A percentile compares a stretch with the other conserved stretches of the same genome.
phyloP scores from a whole-genome alignment of 1,139 yeast genomes.

The Taphrina populina region DNA sequence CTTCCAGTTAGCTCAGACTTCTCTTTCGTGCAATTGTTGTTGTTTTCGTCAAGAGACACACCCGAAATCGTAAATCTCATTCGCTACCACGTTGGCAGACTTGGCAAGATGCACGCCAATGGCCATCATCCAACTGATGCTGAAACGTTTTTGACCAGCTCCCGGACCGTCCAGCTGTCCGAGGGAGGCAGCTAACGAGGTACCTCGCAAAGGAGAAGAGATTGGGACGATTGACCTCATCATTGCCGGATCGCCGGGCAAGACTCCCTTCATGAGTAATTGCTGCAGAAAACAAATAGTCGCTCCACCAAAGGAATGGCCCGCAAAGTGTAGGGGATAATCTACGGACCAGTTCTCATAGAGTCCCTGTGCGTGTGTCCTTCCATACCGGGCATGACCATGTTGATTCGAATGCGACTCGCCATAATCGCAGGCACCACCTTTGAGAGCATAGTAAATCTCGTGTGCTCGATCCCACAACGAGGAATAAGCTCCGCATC shows the following conservation, averaged over 20 bases:
- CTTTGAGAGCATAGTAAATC: conserved; percentile 26
- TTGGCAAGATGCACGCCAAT: conserved; percentile 27
- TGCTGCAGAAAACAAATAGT: conserved; percentile 26
- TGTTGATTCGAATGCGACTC: conserved; percentile 12
- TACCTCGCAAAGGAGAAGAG: conserved; percentile 28
- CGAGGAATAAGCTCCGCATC: conserved; percentile 29
- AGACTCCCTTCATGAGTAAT: not conserved
- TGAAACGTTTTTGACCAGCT: conserved; percentile 27
- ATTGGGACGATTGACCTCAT: conserved; percentile 12
- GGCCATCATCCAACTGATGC: conserved; percentile 25
- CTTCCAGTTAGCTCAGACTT: not conserved
- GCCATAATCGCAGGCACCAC: conserved; percentile 30
- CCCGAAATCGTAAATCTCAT: conserved; percentile 26
- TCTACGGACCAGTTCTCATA: conserved; percentile 29
- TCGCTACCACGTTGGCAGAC: conserved; percentile 22
- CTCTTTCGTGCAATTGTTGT: not conserved
- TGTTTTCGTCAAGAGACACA: not conserved
- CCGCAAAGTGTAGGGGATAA: conserved; percentile 26
- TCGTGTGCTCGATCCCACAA: conserved; percentile 29
- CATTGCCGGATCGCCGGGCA: conserved; percentile 29
- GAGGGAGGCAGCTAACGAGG: conserved; percentile 15
- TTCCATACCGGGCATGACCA: conserved; percentile 24
- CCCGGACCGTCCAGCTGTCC: conserved; percentile 24
- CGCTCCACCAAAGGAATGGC: conserved; percentile 28
- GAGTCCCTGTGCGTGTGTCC: conserved; percentile 16